These are phyloP conservation scores for Termitomyces sp. DNA, from an alignment of 768 basidiomycete genomes.

Conservation along the genomic window DNA sequence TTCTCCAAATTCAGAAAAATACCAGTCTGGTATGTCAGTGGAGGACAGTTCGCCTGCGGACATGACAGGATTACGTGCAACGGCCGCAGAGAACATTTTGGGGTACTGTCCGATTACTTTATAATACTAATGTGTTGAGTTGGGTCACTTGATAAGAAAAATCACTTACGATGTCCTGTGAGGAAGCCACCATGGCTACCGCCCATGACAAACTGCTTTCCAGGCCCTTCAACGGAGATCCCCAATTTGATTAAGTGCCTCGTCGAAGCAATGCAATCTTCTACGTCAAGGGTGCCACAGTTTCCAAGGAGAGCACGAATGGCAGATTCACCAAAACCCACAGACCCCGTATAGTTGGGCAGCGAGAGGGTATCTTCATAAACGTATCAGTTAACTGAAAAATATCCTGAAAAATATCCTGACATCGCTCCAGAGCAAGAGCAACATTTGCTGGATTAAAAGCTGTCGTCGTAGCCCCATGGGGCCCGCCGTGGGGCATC, in stretches of 20 bases:
- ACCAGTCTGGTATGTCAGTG: conserved; percentile 73
- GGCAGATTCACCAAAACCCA: conserved; percentile 61
- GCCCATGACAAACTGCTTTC: conserved; percentile 52
- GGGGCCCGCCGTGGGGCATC: conserved; percentile 61
- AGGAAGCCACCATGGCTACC: conserved; percentile 74
- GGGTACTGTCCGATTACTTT: conserved; percentile 63
- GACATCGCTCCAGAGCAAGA: conserved; percentile 58
- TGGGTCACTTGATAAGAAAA: not conserved
- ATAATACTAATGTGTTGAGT: not conserved
- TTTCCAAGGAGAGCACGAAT: conserved; percentile 48
- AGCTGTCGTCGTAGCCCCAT: conserved; percentile 38
- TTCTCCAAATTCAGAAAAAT: conserved; percentile 41
- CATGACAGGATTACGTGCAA: conserved; percentile 67
- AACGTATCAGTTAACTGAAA: not conserved
- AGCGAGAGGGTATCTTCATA: conserved; percentile 48
- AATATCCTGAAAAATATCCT: conserved; percentile 15
- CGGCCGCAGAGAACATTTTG: conserved; percentile 53
- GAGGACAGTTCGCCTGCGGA: conserved; percentile 48
- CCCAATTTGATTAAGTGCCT: conserved; percentile 44
- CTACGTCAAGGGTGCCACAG: conserved; percentile 62
- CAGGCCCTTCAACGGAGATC: conserved; percentile 40
- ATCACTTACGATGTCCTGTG: conserved; percentile 45
- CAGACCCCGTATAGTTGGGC: conserved; percentile 65
- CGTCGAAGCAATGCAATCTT: conserved; percentile 54
- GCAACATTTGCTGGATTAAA: conserved; percentile 41